Evolutionary conservation across 164 flowering plant species (phyloP), one percentile per base, ranked within the genome.

Genomic region (Amborella trichopoda): DNA sequence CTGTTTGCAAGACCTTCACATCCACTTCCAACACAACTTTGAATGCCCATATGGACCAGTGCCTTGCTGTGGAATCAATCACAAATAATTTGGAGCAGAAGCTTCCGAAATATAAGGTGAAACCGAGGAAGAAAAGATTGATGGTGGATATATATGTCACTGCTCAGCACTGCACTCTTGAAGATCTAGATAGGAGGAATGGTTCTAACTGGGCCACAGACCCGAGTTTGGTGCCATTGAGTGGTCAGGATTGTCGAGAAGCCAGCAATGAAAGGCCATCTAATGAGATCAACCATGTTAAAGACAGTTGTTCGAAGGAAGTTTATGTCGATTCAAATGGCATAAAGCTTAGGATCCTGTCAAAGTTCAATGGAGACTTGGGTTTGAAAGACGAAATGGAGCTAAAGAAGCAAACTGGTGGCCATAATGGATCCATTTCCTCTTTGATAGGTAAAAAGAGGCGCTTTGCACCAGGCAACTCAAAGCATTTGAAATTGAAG

Each of bases 21-120:
- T 90, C 94, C 9, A 68, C 91, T 18, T 85, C 97, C 10, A 85
- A 85, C 66, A 90, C 97, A 38, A 85, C 95, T 26, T 70, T 90
- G 70, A 90, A 90, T 68, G 95, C 95, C 41, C 97, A 90, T 58
- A 90, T 90, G n/a, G 97, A 90, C 54, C 95, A 79, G 57, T 90
- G 97, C 58, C 91, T 85, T 27, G 71, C 84, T 18, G 69, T 40
- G 20, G 87, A 77, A n/a, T 68, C 91, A 2, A 60, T 74, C 12
- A 16, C 25, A 12, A 12, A 10, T 22, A 21, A 5, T 3, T 18
- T 12, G 11, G 23, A 14, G 2, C 53, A 72, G 24, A 63, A 61
- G 47, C 41, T 16, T 9, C 11, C 55, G 12, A 79, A 64, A 60
- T 70, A 66, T 59, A 77, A 75, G 61, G 64, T 79, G 44, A 90